Conservation (phyloP, 495 filamentous ascomycete genomes). For the Trichoderma reesei region DNA sequence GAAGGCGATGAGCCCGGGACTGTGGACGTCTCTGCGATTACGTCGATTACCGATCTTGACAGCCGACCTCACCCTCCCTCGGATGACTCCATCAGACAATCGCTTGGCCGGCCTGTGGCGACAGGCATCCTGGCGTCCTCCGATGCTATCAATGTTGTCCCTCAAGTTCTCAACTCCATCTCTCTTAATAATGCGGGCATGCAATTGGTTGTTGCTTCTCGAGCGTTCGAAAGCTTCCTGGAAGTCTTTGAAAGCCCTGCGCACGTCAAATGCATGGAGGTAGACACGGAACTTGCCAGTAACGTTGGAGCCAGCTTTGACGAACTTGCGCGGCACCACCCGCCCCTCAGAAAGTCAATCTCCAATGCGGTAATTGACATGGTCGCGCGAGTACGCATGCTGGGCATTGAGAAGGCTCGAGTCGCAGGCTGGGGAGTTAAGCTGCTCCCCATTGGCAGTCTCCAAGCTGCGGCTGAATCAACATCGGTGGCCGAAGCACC, state of each 20-base stretch:
- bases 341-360: constrained; percentile 65
- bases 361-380: constrained; percentile 73
- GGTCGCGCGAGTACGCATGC: constrained; percentile 62
- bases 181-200: constrained; percentile 85
- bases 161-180: constrained; percentile 83
- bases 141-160: constrained; percentile 79
- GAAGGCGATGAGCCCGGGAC: constrained; percentile 27
- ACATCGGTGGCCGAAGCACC: not conserved
- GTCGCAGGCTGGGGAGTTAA: constrained; percentile 66
- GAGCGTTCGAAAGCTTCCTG: constrained; percentile 75
- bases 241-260: constrained; percentile 88
- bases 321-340: constrained; percentile 90
- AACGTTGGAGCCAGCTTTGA: constrained; percentile 79
- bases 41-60: constrained; percentile 30
- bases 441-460: constrained; percentile 53
- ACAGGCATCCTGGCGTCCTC: constrained; percentile 69
- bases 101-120: constrained; percentile 43
- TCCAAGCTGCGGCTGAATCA: constrained; percentile 40
- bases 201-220: constrained; percentile 76
- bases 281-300: constrained; percentile 42
- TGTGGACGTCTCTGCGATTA: constrained; percentile 19
- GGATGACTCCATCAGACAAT: constrained; percentile 29
- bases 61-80: constrained; percentile 35
- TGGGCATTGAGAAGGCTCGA: constrained; percentile 59
- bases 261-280: constrained; percentile 72